Evolutionary conservation across 1,284 basidiomycete genomes (phyloP), one percentile per base, ranked within the genome.

Genomic region (Ustanciosporium gigantosporum): DNA sequence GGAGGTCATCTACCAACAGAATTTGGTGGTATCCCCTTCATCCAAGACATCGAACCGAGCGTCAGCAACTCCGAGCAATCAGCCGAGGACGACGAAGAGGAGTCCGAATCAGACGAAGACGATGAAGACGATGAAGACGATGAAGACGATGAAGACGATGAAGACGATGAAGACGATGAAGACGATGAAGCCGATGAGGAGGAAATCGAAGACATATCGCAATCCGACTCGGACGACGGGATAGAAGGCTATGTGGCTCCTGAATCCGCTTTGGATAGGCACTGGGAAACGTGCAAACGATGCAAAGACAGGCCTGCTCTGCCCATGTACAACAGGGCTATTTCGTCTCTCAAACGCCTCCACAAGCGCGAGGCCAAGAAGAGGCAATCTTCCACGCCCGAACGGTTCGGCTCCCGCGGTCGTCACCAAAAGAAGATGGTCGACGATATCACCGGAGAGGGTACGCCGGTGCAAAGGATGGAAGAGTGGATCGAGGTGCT

Each of bases 401-500:
- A 52, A 16, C 45, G 41, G 17, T 15, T 43, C 42, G 51, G 55
- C 31, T 46, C 46, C 7, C 45, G 51, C 21, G 55, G 46, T 3
- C 52, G 52, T 24, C n/a, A n/a, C n/a, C 31, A 41, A 29, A 43
- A 48, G 41, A 46, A 48, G 25, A 24, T 52, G 23, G 34, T 62
- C 14, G 53, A 66, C 11, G 66, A 66, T 17, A 24, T 22, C 5
- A 47, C 39, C 25, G 61, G 49, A 6, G 21, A 39, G 16, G 32
- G 45, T 9, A 42, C 49, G 3, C 31, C 66, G 3, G 49, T 56
- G 5, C 57, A 61, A 29, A 34, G 39, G 3, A 34, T 59, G 17
- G 41, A 58, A 11, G 61, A 66, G 31, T 55, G 55, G 58, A 32
- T 50, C 36, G 50, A 55, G 31, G 27, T 49, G 34, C 49, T 70